A percentile compares a stretch with the other conserved stretches of the same genome.
These are phyloP conservation scores for Parsonsia alboflavescens DNA, from an alignment of 257 asterid genomes.

Conservation along the genomic window DNA sequence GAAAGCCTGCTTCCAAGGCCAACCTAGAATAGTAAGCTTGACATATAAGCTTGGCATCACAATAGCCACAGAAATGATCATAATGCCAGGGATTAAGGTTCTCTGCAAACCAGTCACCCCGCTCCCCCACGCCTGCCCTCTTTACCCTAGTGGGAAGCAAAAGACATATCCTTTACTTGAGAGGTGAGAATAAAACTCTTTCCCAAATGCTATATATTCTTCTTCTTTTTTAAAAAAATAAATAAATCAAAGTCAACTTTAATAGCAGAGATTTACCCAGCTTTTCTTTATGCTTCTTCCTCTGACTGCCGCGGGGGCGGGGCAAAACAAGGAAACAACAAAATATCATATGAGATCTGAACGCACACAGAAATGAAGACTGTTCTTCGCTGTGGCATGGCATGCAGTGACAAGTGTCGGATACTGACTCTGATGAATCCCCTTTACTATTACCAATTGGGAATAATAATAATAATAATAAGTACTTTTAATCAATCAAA, in stretches of 20 bases:
- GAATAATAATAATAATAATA: not conserved
- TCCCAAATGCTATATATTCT: constrained; percentile 1
- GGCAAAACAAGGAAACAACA: not conserved
- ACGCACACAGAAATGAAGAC: not conserved
- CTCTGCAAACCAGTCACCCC: no score
- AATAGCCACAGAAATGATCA: constrained; percentile 1
- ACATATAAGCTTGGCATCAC: constrained; percentile 16
- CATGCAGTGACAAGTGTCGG: not conserved
- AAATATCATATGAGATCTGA: not conserved
- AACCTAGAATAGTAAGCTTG: constrained; percentile 12
- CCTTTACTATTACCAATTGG: not conserved
- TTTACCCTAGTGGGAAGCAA: constrained; percentile 26
- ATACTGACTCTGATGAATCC: no score
- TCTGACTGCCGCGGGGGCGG: no score
- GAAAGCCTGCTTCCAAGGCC: not conserved
- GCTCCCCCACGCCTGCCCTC: not conserved
- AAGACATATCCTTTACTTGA: constrained; percentile 21
- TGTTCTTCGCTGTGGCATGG: not conserved
- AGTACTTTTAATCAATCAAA: not conserved
- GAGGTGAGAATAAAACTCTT: constrained; percentile 9
- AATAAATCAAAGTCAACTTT: constrained; percentile 13
- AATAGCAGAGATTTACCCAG: not conserved
- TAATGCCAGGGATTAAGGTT: constrained; percentile 10
- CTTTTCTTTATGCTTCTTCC: not conserved
- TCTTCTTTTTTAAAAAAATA: not conserved